Conservation (phyloP, 1,139 yeast species). For the Maudiozyma humilis region DNA sequence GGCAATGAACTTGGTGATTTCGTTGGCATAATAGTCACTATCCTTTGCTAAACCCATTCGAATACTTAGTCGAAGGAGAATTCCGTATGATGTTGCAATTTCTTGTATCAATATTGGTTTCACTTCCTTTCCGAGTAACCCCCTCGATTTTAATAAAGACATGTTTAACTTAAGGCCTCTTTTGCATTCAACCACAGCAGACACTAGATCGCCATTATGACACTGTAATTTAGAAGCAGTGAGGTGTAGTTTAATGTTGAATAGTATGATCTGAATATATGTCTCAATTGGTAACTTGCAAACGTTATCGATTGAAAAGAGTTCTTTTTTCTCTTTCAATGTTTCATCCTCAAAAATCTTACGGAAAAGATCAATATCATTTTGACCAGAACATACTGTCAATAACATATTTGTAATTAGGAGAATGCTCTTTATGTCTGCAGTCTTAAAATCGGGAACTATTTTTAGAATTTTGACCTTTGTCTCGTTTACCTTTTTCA, state of each 20-base stretch:
- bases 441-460: conserved; percentile 6
- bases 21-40: conserved; percentile 42
- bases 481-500: conserved; percentile 3
- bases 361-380: conserved; percentile 14
- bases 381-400: conserved; percentile 11
- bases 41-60: conserved; percentile 51
- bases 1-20: conserved; percentile 36
- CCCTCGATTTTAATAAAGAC: conserved; percentile 28
- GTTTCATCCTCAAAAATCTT: conserved; percentile 13
- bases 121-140: conserved; percentile 26
- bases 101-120: conserved; percentile 35
- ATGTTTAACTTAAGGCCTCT: conserved; percentile 29
- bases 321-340: conserved; percentile 14
- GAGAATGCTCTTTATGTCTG: conserved; percentile 13
- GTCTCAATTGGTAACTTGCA: conserved; percentile 15
- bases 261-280: conserved; percentile 24
- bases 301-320: conserved; percentile 23
- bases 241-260: conserved; percentile 20
- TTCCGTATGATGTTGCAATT: too few relatives aligned
- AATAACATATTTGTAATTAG: conserved; percentile 8
- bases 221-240: conserved; percentile 21
- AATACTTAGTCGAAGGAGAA: too few relatives aligned
- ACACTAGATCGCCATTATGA: conserved; percentile 17
- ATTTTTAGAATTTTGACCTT: conserved; percentile 8
- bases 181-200: conserved; percentile 30